Evolutionary conservation across 2,329 filamentous ascomycete species (phyloP).

Genomic region (Tolypocladium pustulatum): DNA sequence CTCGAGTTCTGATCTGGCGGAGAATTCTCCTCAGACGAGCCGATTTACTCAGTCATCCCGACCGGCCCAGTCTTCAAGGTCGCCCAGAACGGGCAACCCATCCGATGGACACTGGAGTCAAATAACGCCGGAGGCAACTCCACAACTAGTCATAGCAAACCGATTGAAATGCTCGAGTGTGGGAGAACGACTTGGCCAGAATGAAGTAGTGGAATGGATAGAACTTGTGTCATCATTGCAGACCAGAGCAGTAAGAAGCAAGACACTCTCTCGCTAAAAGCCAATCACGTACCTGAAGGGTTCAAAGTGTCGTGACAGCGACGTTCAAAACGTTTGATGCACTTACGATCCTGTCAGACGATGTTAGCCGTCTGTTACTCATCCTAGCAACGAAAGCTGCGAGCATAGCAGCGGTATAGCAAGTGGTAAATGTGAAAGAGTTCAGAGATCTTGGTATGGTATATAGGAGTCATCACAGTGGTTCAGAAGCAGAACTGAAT

Average conservation of each 20-base stretch:
- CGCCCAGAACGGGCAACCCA: slow-evolving; percentile 45
- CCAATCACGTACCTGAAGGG: slow-evolving; percentile 10
- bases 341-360: background rate
- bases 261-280: no score
- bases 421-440: slow-evolving; percentile 4
- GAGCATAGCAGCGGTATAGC: background rate
- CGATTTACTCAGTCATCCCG: slow-evolving; percentile 56
- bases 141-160: slow-evolving; percentile 60
- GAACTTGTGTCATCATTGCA: slow-evolving; percentile 40
- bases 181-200: slow-evolving; percentile 62
- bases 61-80: slow-evolving; percentile 38
- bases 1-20: background rate
- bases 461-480: slow-evolving; percentile 54
- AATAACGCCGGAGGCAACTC: slow-evolving; percentile 53
- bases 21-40: slow-evolving; percentile 42
- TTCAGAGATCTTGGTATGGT: slow-evolving; percentile 55
- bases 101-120: slow-evolving; percentile 44
- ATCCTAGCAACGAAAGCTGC: background rate
- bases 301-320: background rate
- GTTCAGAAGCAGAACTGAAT: slow-evolving; percentile 72
- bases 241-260: background rate
- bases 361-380: background rate
- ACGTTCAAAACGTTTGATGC: background rate
- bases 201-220: slow-evolving; percentile 68
- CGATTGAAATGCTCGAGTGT: slow-evolving; percentile 43